A percentile compares a stretch with the other conserved stretches of the same genome.
phyloP scores from a whole-genome alignment of 176 grass and related monocot species.

The Aegilops longissima region DNA sequence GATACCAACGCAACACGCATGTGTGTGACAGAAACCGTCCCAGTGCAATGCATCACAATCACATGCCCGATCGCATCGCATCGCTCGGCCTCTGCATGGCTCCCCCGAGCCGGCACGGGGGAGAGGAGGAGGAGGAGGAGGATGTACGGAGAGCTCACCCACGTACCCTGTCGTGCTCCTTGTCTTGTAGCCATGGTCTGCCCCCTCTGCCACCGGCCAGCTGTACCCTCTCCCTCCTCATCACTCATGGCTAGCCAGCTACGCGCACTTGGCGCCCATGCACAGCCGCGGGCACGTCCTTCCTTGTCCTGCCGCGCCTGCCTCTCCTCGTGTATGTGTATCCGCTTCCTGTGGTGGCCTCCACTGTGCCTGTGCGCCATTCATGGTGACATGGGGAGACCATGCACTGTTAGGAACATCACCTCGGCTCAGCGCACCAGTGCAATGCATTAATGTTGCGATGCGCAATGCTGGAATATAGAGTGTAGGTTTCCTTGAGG shows the following conservation, averaged over 20 bases:
- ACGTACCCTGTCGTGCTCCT: conserved; percentile 36
- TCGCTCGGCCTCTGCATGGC: too few relatives aligned
- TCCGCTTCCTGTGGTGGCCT: background rate
- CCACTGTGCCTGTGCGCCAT: conserved; percentile 6
- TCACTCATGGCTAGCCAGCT: background rate
- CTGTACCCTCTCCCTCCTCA: conserved; percentile 18
- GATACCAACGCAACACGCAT: conserved; percentile 22
- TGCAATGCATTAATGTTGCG: background rate
- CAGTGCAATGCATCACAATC: conserved; percentile 15
- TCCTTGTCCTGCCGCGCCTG: background rate
- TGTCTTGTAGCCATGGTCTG: conserved; percentile 23
- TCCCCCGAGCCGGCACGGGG: background rate
- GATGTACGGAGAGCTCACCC: conserved; percentile 7
- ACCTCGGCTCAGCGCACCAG: background rate
- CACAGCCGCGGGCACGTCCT: conserved; percentile 22
- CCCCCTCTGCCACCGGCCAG: conserved; percentile 37
- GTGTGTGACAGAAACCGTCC: conserved; percentile 14
- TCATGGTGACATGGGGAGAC: conserved; percentile 15
- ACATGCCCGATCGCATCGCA: conserved; percentile 8
- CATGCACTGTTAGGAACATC: conserved; percentile 22
- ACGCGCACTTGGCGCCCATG: conserved; percentile 25
- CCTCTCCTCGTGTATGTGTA: background rate
- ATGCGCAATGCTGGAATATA: background rate
- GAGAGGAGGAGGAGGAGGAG: background rate
- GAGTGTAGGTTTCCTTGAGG: background rate